These are phyloP conservation scores for Ophiosphaerella herpotricha DNA, from an alignment of 2,329 filamentous ascomycete species.

Conservation along the genomic window DNA sequence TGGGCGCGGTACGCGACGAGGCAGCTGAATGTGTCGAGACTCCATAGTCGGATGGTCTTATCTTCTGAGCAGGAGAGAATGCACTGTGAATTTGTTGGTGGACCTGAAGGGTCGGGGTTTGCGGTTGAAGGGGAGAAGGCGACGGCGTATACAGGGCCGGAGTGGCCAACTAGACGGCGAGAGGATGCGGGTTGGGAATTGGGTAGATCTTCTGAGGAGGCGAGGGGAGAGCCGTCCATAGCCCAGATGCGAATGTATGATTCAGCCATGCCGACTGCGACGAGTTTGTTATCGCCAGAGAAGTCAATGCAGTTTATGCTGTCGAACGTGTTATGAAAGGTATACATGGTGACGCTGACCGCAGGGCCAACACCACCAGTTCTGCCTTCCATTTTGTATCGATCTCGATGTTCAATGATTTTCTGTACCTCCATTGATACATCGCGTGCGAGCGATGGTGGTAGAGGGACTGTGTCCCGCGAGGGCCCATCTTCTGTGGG, in stretches of 20 bases:
- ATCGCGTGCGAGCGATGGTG: constrained; percentile 84
- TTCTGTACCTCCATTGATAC: constrained; percentile 94
- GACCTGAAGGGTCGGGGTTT: constrained; percentile 52
- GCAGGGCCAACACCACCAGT: constrained; percentile 82
- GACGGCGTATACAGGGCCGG: constrained; percentile 84
- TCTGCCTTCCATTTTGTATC: constrained; percentile 83
- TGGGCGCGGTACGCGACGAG: constrained; percentile 94
- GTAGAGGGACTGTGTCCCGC: constrained; percentile 80
- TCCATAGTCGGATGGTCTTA: constrained; percentile 89
- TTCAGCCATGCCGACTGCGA: constrained; percentile 87
- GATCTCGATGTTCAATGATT: constrained; percentile 87
- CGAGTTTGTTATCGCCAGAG: constrained; percentile 84
- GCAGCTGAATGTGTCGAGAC: constrained; percentile 87
- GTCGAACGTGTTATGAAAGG: constrained; percentile 95
- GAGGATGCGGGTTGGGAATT: constrained; percentile 67
- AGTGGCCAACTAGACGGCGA: constrained; percentile 81
- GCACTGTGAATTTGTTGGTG: constrained; percentile 69
- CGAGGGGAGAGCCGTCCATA: constrained; percentile 80
- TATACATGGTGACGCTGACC: constrained; percentile 94
- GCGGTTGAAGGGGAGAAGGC: constrained; percentile 78
- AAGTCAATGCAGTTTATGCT: constrained; percentile 94
- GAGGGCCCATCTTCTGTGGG: constrained; percentile 82
- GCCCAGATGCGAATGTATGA: constrained; percentile 97
- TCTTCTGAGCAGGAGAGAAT: constrained; percentile 88
- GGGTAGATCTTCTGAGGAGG: constrained; percentile 63